Evolutionary conservation across 208 protist genomes (phyloP).

Genomic region (Angomonas desouzai): DNA sequence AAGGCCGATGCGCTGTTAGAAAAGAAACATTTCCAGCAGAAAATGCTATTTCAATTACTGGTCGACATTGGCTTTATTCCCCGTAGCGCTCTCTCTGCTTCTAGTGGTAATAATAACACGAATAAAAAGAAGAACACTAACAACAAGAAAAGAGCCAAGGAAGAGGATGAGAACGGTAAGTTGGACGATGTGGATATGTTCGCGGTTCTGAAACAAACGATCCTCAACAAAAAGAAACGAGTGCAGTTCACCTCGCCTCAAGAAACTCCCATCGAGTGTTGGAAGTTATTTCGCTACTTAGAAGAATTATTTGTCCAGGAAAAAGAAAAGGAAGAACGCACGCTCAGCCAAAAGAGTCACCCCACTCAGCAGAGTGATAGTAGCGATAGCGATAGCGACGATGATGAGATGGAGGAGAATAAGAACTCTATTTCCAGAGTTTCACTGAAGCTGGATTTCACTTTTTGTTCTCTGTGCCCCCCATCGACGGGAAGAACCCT

Average conservation of each 20-base stretch:
- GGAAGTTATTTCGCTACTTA: neutral
- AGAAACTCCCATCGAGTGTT: neutral
- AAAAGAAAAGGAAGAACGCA: neutral
- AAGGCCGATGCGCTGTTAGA: neutral
- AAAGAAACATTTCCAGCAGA: neutral
- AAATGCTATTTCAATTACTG: conserved; percentile 6
- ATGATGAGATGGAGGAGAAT: conserved; percentile 14
- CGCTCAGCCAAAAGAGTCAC: neutral
- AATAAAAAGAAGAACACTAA: neutral
- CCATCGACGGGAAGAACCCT: neutral
- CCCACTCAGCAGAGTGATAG: no score
- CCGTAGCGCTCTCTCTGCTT: neutral
- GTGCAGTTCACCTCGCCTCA: neutral
- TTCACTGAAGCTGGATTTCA: neutral
- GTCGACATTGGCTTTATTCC: neutral
- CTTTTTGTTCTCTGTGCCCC: neutral
- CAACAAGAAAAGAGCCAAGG: neutral
- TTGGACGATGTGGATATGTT: neutral
- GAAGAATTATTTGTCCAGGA: neutral
- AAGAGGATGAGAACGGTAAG: neutral
- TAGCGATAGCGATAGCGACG: conserved; percentile 11
- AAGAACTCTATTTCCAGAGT: neutral
- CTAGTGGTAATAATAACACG: neutral
- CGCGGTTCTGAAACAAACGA: neutral
- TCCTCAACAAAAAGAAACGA: conserved; percentile 2